Conservation (phyloP, 1,284 basidiomycete genomes). For the Ganoderma lingzhi region DNA sequence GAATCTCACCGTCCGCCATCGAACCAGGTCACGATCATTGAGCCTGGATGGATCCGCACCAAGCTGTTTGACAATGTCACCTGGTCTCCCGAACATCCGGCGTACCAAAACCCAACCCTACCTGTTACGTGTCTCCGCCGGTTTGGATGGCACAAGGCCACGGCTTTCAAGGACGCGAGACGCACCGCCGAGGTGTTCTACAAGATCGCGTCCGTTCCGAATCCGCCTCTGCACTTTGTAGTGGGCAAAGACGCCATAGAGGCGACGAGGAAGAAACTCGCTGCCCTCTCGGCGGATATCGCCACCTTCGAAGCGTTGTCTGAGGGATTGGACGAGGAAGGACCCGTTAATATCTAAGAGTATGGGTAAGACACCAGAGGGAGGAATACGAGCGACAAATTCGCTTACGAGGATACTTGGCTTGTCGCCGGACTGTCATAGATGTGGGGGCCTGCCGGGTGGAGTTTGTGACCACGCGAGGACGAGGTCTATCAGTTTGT, state of each 20-base stretch:
- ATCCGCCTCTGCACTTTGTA: constrained; percentile 25
- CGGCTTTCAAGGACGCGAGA: constrained; percentile 9
- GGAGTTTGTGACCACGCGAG: too few relatives aligned
- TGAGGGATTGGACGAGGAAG: constrained; percentile 8
- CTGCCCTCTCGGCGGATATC: constrained; percentile 4
- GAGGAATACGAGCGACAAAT: too few relatives aligned
- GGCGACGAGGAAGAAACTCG: constrained; percentile 15
- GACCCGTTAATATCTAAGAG: background rate
- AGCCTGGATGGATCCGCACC: constrained; percentile 19
- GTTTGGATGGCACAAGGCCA: background rate
- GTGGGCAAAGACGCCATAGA: constrained; percentile 23
- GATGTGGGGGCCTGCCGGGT: too few relatives aligned
- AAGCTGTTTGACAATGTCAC: constrained; percentile 2
- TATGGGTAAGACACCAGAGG: too few relatives aligned
- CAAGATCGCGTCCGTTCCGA: constrained; percentile 9
- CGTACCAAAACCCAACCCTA: constrained; percentile 23
- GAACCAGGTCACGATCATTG: constrained; percentile 20
- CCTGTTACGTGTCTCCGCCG: constrained; percentile 11
- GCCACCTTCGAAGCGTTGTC: constrained; percentile 22
- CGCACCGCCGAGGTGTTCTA: constrained; percentile 24
- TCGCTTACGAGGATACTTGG: too few relatives aligned
- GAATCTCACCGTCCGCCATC: background rate
- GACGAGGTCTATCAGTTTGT: too few relatives aligned
- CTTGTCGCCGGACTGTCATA: too few relatives aligned
- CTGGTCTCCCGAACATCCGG: constrained; percentile 21